Evolutionary conservation across 2,329 filamentous ascomycete genomes (phyloP).

Genomic region (Trichophyton verrucosum): DNA sequence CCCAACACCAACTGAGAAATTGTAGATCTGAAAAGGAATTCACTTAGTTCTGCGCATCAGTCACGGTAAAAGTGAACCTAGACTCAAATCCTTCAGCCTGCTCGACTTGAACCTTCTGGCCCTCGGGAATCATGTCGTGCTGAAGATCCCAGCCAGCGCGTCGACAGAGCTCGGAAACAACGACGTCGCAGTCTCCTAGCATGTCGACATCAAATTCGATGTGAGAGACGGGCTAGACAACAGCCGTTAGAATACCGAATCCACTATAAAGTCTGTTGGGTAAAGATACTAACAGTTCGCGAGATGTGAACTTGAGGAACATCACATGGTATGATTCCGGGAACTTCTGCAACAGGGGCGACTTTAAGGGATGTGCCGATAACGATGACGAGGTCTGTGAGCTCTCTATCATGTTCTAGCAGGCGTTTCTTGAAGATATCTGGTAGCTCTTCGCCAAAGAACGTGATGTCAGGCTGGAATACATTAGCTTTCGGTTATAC

Average conservation of each 20-base stretch:
- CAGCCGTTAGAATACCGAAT: slow-evolving; percentile 6
- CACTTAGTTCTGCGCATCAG: slow-evolving; percentile 7
- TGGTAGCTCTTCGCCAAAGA: slow-evolving; percentile 86
- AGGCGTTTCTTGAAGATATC: slow-evolving; percentile 70
- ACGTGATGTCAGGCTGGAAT: slow-evolving; percentile 74
- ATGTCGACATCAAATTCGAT: slow-evolving; percentile 95
- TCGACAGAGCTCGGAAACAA: slow-evolving; percentile 74
- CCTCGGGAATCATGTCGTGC: slow-evolving; percentile 70
- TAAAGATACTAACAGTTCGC: slow-evolving; percentile 45
- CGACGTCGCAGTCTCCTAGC: slow-evolving; percentile 85
- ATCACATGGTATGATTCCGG: slow-evolving; percentile 61
- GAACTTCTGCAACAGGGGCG: slow-evolving; percentile 84
- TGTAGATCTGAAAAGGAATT: background rate
- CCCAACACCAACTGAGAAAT: background rate
- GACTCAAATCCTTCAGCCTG: slow-evolving; percentile 37
- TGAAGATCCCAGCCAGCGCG: slow-evolving; percentile 66
- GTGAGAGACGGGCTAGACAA: slow-evolving; percentile 56
- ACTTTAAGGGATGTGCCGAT: slow-evolving; percentile 96
- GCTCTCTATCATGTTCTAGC: slow-evolving; percentile 64
- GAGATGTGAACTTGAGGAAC: slow-evolving; percentile 88
- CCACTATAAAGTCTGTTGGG: background rate
- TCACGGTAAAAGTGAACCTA: slow-evolving; percentile 32
- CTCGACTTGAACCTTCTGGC: slow-evolving; percentile 48
- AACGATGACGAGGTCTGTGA: slow-evolving; percentile 80
- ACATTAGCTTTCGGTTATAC: background rate